phyloP scores from a whole-genome alignment of 2,329 filamentous ascomycete genomes.

The Diaporthe humulicola region DNA sequence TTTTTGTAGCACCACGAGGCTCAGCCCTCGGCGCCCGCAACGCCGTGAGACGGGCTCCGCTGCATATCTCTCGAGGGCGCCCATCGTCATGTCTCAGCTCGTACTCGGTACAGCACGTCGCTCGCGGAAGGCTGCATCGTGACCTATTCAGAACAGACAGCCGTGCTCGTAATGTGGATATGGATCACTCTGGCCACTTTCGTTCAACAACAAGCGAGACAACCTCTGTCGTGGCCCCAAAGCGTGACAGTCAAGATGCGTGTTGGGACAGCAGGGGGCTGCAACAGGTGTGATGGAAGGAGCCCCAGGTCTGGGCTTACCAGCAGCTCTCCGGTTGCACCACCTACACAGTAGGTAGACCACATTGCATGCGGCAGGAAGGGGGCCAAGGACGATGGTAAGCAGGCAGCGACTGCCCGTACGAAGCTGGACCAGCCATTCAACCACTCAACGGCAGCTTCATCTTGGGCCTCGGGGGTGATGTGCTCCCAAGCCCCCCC shows the following conservation, averaged over 20 bases:
- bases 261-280: background rate
- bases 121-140: background rate
- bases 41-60: background rate
- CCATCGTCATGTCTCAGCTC: background rate
- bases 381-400: background rate
- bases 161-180: background rate
- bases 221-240: background rate
- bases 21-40: background rate
- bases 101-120: background rate
- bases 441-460: background rate
- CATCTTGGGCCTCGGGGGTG: background rate
- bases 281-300: background rate
- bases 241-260: background rate
- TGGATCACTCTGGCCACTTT: constrained; percentile 1
- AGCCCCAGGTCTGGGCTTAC: background rate
- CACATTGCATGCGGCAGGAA: background rate
- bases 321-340: background rate
- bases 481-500: constrained; percentile 6
- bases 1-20: background rate
- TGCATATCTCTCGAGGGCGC: background rate
- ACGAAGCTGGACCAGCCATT: background rate
- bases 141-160: constrained; percentile 4
- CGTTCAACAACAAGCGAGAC: constrained; percentile 24
- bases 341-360: too few species aligned
- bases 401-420: too few species aligned